Evolutionary conservation across 768 basidiomycete species (phyloP), one percentile per base, ranked within the genome.

Genomic region (Tylopilus balloui): DNA sequence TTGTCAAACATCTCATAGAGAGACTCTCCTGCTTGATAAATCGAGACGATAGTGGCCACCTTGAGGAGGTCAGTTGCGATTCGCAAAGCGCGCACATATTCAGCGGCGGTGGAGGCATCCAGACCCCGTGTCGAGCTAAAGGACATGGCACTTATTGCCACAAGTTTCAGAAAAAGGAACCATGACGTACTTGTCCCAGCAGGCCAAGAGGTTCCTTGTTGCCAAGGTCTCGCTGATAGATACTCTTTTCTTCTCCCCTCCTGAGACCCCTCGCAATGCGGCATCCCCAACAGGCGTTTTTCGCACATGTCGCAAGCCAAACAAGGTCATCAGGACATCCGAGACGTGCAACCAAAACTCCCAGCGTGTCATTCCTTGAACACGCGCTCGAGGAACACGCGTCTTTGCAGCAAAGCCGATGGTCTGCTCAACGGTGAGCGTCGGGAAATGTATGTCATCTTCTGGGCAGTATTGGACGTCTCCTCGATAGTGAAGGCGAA

Each of bases 391-490:
- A 3, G 91, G 89, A 4, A 78, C 79, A 21, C 89, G 83, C 15
- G 79, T 83, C 53, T 74, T 78, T 0, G 84, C 77, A 0, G 86
- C 84, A 49, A 89, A 87, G 14, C 64, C 71, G 25, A 96, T 73
- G 0, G 89, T 91, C 61, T 91, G 77, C 41, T 79, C 76, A 27
- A 92, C 88, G 6, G 86, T 88, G 23, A 95, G 75, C 10, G 86
- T 88, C 6, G 91, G 86, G 56, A 92, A 87, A 62, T 92, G 90
- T 2, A 88, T 72, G 61, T 94, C 90, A 57, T 92, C 90, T 70
- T 89, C 90, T 0, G 88, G 86, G 51, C 78, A 84, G 62, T 89
- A 92, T 47, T 80, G 78, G 2, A 89, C 83, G 59, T 90, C 90
- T 14, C 92, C 92, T 3, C 85, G 83, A 63, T 81, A 86, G 44